Base-by-base conservation (phyloP, 148 eudicot species). In the Rhododendron ferrugineum region DNA sequence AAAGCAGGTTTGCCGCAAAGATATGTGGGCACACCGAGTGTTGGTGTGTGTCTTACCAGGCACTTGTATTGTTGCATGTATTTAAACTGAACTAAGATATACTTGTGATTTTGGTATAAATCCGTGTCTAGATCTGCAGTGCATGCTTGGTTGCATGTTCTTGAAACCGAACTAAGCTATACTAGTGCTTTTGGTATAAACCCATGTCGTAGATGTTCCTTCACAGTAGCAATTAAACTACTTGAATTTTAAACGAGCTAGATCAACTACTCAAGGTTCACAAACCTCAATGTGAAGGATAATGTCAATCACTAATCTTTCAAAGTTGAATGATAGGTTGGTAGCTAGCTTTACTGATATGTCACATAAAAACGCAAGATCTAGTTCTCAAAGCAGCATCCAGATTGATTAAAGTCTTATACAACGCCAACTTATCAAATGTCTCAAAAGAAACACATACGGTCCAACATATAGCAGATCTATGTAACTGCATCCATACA, bases 341-440 rank as follows among this genome's bases (percentile, higher is more conserved):
- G 74, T 4, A 68, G 36, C 74, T 26, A 68, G 74, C 80, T 78
- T 22, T 8, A 40, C 5, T n/a, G 52, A 78, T 15, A 56, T 18
- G 23, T 16, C 37, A 14, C 58, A 28, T 32, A 6, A 72, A 49
- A 23, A 49, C 32, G 47, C 79, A 83, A 52, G 52, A 70, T 83
- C 46, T 83, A 49, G 64, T 83, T 46, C 85, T 83, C 23, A 64
- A 14, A 83, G 32, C 32, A 72, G 79, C 79, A 47, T 47, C 79
- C 62, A 82, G 58, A 64, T 40, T 83, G 78, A 70, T 49, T 30
- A 0, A 84, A 49, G n/a, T 34, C 47, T 52, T 14, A 47, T 9
- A 84, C 56, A 84, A 50, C 18, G 23, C 47, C 26, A 13, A 8
- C 11, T 20, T 30, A 28, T 10, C 47, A 6, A 26, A 70, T 28